Conservation (phyloP, 352 stramenopile species). For the Bremia lactucae region DNA sequence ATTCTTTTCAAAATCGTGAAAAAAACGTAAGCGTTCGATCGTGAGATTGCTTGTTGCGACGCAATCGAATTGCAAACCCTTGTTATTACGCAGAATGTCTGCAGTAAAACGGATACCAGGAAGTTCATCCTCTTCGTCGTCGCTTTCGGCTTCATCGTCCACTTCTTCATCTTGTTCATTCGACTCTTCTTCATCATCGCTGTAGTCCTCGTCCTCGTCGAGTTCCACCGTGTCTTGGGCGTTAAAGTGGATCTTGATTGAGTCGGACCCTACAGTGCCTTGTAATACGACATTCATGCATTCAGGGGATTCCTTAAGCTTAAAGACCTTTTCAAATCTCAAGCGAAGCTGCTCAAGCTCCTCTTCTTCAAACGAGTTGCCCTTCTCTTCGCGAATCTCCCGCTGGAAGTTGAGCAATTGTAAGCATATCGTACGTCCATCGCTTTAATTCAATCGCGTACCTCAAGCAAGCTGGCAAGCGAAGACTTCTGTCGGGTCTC, state of each 20-base stretch:
- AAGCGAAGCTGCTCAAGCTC: slow-evolving; percentile 59
- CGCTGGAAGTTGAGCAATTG: slow-evolving; percentile 31
- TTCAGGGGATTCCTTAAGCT: slow-evolving; percentile 40
- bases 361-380: slow-evolving; percentile 69
- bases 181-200: slow-evolving; percentile 40
- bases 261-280: slow-evolving; percentile 36
- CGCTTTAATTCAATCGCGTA: no score
- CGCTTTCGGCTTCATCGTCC: slow-evolving; percentile 39
- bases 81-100: slow-evolving; percentile 58
- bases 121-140: slow-evolving; percentile 56
- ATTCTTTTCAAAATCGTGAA: slow-evolving; percentile 41
- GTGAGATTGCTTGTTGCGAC: slow-evolving; percentile 74
- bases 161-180: slow-evolving; percentile 21
- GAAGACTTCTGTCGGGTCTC: slow-evolving; percentile 48
- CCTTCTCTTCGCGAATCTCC: slow-evolving; percentile 74
- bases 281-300: slow-evolving; percentile 62
- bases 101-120: slow-evolving; percentile 71
- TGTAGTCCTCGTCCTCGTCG: slow-evolving; percentile 47
- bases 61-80: slow-evolving; percentile 73
- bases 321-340: slow-evolving; percentile 60
- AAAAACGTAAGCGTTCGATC: slow-evolving; percentile 65
- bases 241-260: slow-evolving; percentile 74
- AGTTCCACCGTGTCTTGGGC: slow-evolving; percentile 62
- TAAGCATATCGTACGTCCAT: no score
- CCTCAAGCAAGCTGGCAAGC: slow-evolving; percentile 12